Base-by-base conservation (phyloP, 768 basidiomycete species). In the Phlebiopsis flavidoalba region DNA sequence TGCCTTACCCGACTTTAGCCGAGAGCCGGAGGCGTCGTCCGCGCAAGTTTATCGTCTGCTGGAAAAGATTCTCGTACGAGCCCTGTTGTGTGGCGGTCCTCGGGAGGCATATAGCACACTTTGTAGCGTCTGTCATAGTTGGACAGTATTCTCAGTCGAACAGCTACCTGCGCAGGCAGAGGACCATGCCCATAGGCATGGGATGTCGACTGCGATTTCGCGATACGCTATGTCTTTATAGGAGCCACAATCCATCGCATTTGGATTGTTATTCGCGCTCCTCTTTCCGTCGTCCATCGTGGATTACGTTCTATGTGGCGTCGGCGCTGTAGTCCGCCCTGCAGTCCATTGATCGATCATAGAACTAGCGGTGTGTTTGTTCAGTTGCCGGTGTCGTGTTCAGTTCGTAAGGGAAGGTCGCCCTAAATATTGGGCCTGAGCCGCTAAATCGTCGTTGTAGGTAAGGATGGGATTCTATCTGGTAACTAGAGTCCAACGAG, bases 21-120 rank as follows among this genome's bases (percentile, higher is more conserved):
- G 12, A 24, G 24, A n/a, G n/a, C n/a, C 35, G 21, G 53, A 24
- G 62, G 61, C n/a, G 26, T 67, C 64, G 43, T 71, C 70, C 17
- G 63, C 64, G n/a, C 3, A 71, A 63, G 35, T 61, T 67, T 49
- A 77, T 79, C 11, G 88, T 84, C 62, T 75, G 77, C 59, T 85
- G 84, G 62, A 91, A 86, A 15, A 92, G 72, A 40, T 79, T 77
- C 71, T 92, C 89, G n/a, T n/a, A n/a, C n/a, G 8, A 92, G 77
- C 14, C 89, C 89, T 0, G 89, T 92, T 0, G 89, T n/a, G n/a
- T n/a, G n/a, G n/a, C n/a, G 87, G 62, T 83, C 81, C 69, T 91
- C 89, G 0, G 89, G 89, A 15, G 88, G 81, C 64, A 91, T n/a
- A n/a, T n/a, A 92, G 69, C 91, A 92, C 14, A n/a, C 80, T 79